Percentiles rank a stretch among this genome's conserved stretches.
Conservation (phyloP, 345 rosid species). For the Corchorus olitorius region DNA sequence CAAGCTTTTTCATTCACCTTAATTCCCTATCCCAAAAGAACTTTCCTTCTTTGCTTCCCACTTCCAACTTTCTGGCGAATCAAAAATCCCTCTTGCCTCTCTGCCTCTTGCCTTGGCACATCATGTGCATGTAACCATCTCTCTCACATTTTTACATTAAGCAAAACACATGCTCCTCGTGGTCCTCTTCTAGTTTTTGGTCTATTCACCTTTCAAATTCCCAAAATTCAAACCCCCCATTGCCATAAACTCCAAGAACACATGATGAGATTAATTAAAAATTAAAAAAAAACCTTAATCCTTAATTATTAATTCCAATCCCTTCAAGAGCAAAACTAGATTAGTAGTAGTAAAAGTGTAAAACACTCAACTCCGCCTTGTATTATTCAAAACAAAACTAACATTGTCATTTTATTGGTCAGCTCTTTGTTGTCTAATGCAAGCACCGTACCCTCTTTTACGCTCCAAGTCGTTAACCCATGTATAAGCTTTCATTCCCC, state of each 20-base stretch:
- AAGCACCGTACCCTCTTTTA: not conserved
- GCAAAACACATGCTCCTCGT: conserved; percentile 9
- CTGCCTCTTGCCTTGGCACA: not conserved
- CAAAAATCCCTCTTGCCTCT: not conserved
- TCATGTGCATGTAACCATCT: not conserved
- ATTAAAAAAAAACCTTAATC: too few species aligned
- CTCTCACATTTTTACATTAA: not conserved
- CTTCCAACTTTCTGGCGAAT: not conserved
- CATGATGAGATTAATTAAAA: too few species aligned
- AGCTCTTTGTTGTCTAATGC: not conserved
- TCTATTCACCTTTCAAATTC: not conserved
- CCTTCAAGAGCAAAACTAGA: too few species aligned
- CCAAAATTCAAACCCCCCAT: not conserved
- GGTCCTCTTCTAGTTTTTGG: not conserved
- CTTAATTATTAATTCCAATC: too few species aligned
- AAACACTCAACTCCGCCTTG: not conserved
- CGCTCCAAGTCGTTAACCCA: not conserved
- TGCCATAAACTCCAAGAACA: not conserved
- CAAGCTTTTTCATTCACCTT: not conserved
- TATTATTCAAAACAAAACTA: not conserved
- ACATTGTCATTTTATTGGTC: not conserved
- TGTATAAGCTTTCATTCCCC: not conserved
- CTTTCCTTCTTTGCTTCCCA: not conserved
- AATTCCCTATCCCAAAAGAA: not conserved
- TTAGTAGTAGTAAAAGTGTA: not conserved